phyloP scores from a whole-genome alignment of 805 yeast genomes.

The Saccharomycopsis amapae region DNA sequence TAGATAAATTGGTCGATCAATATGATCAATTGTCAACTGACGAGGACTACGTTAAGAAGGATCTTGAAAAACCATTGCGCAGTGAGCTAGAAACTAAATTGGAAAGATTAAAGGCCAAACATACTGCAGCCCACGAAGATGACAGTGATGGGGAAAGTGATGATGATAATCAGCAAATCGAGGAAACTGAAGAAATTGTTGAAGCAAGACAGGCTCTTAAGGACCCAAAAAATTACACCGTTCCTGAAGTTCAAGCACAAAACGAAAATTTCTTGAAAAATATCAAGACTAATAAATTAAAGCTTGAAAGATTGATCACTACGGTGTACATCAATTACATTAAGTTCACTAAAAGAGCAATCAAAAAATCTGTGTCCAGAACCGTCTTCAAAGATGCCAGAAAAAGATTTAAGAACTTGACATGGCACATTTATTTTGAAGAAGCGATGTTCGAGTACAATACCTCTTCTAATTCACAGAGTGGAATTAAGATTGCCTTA shows the following conservation, averaged over 20 bases:
- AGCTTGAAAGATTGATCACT: slow-evolving; percentile 35
- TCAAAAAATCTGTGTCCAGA: slow-evolving; percentile 26
- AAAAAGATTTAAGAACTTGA: slow-evolving; percentile 54
- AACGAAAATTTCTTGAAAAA: slow-evolving; percentile 10
- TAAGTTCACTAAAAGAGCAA: slow-evolving; percentile 59
- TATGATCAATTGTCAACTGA: slow-evolving; percentile 26
- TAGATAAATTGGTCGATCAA: slow-evolving; percentile 37
- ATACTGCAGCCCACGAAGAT: slow-evolving; percentile 9
- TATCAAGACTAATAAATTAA: slow-evolving; percentile 19
- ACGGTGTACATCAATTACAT: slow-evolving; percentile 61
- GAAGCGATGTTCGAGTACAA: slow-evolving; percentile 75
- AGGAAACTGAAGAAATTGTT: slow-evolving; percentile 9
- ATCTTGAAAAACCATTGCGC: slow-evolving; percentile 25
- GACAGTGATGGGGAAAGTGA: slow-evolving; percentile 16
- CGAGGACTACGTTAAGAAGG: slow-evolving; percentile 21
- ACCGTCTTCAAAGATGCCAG: slow-evolving; percentile 71
- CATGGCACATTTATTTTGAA: slow-evolving; percentile 73
- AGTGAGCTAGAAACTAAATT: slow-evolving; percentile 21
- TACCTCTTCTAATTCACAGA: slow-evolving; percentile 35
- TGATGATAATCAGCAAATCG: slow-evolving; percentile 6
- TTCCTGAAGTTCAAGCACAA: slow-evolving; percentile 15
- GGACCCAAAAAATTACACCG: slow-evolving; percentile 21
- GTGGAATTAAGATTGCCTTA: slow-evolving; percentile 59
- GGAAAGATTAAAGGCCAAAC: background rate
- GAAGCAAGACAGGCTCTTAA: slow-evolving; percentile 10